Percentiles rank a stretch among this genome's conserved stretches.
These are phyloP conservation scores for Alternaria triticina DNA, from an alignment of 2,329 filamentous ascomycete genomes.

Conservation along the genomic window DNA sequence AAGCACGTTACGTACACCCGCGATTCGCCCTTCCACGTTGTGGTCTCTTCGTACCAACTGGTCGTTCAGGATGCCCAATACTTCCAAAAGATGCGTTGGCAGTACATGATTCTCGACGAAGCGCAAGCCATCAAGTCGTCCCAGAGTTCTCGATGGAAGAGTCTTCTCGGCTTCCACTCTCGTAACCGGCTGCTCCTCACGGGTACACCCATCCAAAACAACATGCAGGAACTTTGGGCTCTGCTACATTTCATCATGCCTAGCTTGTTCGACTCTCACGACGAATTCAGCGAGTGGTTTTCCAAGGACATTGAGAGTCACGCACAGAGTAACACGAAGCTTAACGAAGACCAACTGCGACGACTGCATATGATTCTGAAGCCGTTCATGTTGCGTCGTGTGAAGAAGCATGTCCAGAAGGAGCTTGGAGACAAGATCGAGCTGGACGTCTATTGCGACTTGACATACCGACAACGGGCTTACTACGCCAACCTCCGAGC, in stretches of 20 bases:
- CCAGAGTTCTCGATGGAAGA: constrained; percentile 96
- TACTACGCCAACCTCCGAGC: constrained; percentile 92
- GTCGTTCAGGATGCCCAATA: constrained; percentile 96
- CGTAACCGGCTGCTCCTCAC: constrained; percentile 92
- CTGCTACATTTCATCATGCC: constrained; percentile 99
- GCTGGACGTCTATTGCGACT: constrained; percentile 91
- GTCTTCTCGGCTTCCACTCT: constrained; percentile 89
- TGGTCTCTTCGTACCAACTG: constrained; percentile 95
- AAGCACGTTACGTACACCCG: constrained; percentile 96
- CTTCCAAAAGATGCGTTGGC: constrained; percentile 99
- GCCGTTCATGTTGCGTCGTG: constrained; percentile 98
- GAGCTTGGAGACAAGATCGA: constrained; percentile 99
- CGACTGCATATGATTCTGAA: constrained; percentile 98
- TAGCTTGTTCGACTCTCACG: constrained; percentile 93
- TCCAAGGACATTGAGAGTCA: constrained; percentile 97
- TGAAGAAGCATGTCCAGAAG: constrained; percentile 99
- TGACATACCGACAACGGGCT: constrained; percentile 93
- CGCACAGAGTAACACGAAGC: constrained; percentile 98
- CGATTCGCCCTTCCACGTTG: constrained; percentile 92
- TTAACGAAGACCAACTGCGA: constrained; percentile 97
- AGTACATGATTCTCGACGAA: constrained; percentile 99
- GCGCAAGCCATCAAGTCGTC: constrained; percentile 99
- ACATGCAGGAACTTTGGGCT: constrained; percentile 99
- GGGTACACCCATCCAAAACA: constrained; percentile 98
- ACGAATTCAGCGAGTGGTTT: constrained; percentile 94